Conservation (phyloP, 225 moss, liverwort and hornwort species). For the Pseudoscleropodium purum region DNA sequence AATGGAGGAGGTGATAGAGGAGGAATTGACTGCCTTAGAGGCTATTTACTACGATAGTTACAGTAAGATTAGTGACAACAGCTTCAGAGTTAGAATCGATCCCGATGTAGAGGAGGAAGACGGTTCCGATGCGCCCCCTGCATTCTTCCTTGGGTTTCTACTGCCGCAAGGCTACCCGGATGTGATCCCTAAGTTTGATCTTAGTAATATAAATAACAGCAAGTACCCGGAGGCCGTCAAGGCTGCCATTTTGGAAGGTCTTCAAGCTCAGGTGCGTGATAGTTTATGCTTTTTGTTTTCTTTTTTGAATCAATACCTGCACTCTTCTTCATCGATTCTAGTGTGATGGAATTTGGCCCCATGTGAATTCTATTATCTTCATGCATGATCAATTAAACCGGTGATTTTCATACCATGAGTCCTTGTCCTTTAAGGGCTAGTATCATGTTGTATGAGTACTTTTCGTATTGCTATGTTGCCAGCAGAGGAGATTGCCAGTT, state of each 20-base stretch:
- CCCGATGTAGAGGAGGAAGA: slow-evolving; percentile 63
- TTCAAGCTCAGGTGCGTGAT: slow-evolving; percentile 56
- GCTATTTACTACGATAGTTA: slow-evolving; percentile 93
- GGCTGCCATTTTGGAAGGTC: slow-evolving; percentile 70
- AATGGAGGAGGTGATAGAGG: slow-evolving; percentile 93
- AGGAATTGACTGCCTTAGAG: slow-evolving; percentile 90
- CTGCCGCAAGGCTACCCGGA: slow-evolving; percentile 80
- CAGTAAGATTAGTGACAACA: slow-evolving; percentile 82
- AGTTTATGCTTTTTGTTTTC: background rate
- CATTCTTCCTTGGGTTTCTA: slow-evolving; percentile 73
- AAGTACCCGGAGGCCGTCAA: slow-evolving; percentile 84
- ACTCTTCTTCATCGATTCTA: background rate
- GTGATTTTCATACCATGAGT: background rate
- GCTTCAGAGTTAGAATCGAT: slow-evolving; percentile 82
- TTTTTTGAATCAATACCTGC: background rate
- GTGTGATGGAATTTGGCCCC: background rate
- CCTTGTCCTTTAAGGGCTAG: background rate
- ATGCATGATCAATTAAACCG: background rate
- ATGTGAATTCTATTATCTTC: background rate
- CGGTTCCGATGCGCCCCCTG: slow-evolving; percentile 39
- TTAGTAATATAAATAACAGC: slow-evolving; percentile 80
- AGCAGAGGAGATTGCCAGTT: background rate
- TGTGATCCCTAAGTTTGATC: slow-evolving; percentile 75
- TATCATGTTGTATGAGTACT: background rate
- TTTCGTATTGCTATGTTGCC: background rate